Base-by-base conservation (phyloP, 208 protist genomes). In the Lotmaria passim region DNA sequence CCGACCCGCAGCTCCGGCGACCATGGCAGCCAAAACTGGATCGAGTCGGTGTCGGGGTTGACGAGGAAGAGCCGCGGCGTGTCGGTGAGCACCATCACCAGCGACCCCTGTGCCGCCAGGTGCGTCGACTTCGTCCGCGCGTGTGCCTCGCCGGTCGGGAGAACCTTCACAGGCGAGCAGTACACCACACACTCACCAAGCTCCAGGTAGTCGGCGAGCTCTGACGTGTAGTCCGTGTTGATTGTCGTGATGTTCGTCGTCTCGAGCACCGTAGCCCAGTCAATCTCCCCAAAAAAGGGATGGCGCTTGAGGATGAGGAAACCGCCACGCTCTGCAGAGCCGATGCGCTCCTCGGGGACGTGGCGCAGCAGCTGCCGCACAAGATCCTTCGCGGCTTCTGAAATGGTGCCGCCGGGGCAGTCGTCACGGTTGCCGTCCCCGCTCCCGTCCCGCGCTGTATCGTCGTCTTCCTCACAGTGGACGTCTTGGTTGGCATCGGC, bases 271-370 rank as follows among this genome's bases (percentile, higher is more conserved):
- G 46, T 26, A 17, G 21, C 72, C 90, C 93, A 97, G 70, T 86
- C 71, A 38, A 97, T 82, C 10, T 66, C 76, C 1, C 62, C 53
- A 68, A 97, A 98, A 75, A 97, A 97, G 17, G 83, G 69, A 60
- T 98, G 93, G 2, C 38, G 48, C 75, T 97, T 97, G 8, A 98
- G 70, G 12, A 53, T 74, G 3, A 47, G 68, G 67, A 96, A 97
- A n/a, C 89, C 90, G 50, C 91, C 90, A 15, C 66, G 62, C 72
- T 75, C 70, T 4, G 70, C 75, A n/a, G 78, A 73, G 11, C 93
- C 93, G 23, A 98, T 64, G 31, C 95, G 87, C 46, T 89, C 64
- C 41, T 41, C 46, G 12, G 95, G 93, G 2, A 85, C 68, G 17
- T 78, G 73, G 19, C 78, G 70, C 23, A 98, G 75, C n/a, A 97